These are phyloP conservation scores for Psilocybe mexicana DNA, from an alignment of 1,284 basidiomycete species.

Conservation along the genomic window DNA sequence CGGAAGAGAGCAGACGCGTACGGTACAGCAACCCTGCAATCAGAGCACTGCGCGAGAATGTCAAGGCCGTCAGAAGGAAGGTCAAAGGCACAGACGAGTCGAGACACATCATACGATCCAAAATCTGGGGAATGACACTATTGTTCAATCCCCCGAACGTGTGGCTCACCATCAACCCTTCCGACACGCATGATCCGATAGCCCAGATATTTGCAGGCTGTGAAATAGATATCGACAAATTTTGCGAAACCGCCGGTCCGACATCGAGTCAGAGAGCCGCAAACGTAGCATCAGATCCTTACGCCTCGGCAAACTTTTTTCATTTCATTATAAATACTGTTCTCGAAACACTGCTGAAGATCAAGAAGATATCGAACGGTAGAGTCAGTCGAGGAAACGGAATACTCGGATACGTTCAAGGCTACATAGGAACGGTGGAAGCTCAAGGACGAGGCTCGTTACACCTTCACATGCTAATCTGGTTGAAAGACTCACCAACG, in stretches of 20 bases:
- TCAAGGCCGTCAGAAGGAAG: slow-evolving; percentile 14
- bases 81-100: slow-evolving; percentile 26
- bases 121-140: slow-evolving; percentile 24
- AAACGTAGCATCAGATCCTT: slow-evolving; percentile 40
- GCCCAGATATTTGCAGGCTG: slow-evolving; percentile 40
- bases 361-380: slow-evolving; percentile 20
- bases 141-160: slow-evolving; percentile 14
- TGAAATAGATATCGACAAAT: slow-evolving; percentile 38
- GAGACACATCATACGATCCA: slow-evolving; percentile 11
- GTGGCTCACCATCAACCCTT: slow-evolving; percentile 37
- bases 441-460: slow-evolving; percentile 28
- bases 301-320: slow-evolving; percentile 39
- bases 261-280: slow-evolving; percentile 22
- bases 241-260: slow-evolving; percentile 29
- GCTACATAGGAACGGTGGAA: slow-evolving; percentile 28
- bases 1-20: slow-evolving; percentile 1
- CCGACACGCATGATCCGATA: slow-evolving; percentile 34
- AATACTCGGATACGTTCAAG: slow-evolving; percentile 20
- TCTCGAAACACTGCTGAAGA: slow-evolving; percentile 34
- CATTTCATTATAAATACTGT: slow-evolving; percentile 37
- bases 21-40: slow-evolving; percentile 9
- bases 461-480: slow-evolving; percentile 24
- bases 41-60: slow-evolving; percentile 8
- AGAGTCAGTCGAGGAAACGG: slow-evolving; percentile 9
- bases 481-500: slow-evolving; percentile 26